phyloP scores from a whole-genome alignment of 345 rosid genomes.

The Lepidium aucheri region DNA sequence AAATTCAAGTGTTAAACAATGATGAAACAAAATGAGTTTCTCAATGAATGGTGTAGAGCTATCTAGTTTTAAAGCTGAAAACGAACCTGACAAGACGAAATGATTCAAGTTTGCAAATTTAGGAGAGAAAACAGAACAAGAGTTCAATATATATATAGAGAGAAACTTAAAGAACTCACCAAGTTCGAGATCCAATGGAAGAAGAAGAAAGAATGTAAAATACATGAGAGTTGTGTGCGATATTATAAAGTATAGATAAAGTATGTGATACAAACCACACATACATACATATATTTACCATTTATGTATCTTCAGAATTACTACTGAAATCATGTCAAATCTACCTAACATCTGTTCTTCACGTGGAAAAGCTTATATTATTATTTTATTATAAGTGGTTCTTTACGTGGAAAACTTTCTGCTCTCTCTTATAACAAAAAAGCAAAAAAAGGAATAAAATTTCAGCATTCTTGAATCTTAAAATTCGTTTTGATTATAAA shows the following conservation, averaged over 20 bases:
- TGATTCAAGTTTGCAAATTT: neutral
- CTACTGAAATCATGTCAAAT: neutral
- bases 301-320: neutral
- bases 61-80: constrained; percentile 3
- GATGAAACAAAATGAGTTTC: neutral
- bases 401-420: neutral
- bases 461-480: too few species aligned
- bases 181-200: neutral
- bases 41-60: neutral
- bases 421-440: too few species aligned
- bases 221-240: neutral
- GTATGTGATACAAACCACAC: neutral
- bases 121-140: neutral
- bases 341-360: neutral
- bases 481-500: too few species aligned
- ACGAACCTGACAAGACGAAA: neutral
- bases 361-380: neutral
- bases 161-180: neutral
- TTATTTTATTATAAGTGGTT: neutral
- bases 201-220: neutral
- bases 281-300: neutral
- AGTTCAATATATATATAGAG: neutral
- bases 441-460: neutral
- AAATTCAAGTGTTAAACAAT: too few species aligned
- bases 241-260: neutral